phyloP scores from a whole-genome alignment of 371 early-diverging fungal genomes.

The Catenaria anguillulae region DNA sequence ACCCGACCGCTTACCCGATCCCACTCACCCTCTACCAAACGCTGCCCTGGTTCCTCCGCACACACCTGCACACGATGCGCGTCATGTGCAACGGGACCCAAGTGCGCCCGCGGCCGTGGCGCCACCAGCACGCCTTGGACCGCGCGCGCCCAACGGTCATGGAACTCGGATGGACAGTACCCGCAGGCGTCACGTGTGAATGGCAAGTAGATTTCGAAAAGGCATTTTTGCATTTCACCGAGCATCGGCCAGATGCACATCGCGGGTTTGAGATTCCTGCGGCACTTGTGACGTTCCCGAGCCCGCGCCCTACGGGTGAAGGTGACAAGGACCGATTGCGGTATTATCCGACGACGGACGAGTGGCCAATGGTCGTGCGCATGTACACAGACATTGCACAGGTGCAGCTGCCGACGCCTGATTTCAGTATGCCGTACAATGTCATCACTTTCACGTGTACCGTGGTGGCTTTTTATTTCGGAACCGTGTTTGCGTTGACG shows the following conservation, averaged over 20 bases:
- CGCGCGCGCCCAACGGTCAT: conserved; percentile 64
- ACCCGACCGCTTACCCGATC: conserved; percentile 14
- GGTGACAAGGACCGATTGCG: no score
- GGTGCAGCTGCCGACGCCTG: conserved; percentile 81
- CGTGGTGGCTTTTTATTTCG: conserved; percentile 85
- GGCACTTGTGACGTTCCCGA: no score
- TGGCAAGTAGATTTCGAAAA: conserved; percentile 67
- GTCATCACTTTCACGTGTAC: conserved; percentile 94
- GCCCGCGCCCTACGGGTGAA: no score
- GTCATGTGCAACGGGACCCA: conserved; percentile 1
- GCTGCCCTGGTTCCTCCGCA: conserved; percentile 79
- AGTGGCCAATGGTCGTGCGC: neutral
- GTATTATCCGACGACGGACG: no score
- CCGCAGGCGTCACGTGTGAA: conserved; percentile 45
- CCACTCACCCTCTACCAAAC: conserved; percentile 53
- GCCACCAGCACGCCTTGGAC: conserved; percentile 58
- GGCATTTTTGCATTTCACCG: conserved; percentile 79
- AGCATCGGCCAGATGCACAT: conserved; percentile 92
- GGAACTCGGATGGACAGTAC: conserved; percentile 52
- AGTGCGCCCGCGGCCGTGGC: conserved; percentile 12
- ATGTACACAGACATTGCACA: conserved; percentile 56
- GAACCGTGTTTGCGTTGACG: conserved; percentile 64
- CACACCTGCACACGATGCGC: conserved; percentile 72
- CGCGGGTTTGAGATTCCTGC: conserved; percentile 88
- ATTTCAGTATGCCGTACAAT: conserved; percentile 97